Conservation (phyloP, 192 early-diverging fungal genomes). For the Spizellomyces punctatus region DNA sequence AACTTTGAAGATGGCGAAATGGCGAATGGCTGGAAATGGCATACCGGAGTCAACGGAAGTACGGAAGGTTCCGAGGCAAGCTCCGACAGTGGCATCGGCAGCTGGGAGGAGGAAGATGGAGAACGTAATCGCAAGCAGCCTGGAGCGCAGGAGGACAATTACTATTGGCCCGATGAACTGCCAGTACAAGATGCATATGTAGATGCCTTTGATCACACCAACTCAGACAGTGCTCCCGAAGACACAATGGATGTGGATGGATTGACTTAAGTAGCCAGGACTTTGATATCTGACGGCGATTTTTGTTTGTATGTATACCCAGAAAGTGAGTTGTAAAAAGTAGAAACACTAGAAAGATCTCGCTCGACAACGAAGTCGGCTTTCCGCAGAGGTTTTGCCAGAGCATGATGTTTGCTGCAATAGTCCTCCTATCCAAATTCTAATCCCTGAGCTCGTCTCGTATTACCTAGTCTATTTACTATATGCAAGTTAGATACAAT, state of each 20-base stretch:
- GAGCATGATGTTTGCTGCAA: no score
- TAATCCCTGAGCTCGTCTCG: no score
- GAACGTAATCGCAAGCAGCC: background rate
- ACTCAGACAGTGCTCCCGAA: background rate
- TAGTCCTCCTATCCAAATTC: no score
- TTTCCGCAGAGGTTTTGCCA: no score
- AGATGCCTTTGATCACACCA: background rate
- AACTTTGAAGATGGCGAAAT: slow-evolving; percentile 4
- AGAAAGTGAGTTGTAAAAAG: no score
- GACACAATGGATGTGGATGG: background rate
- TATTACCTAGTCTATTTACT: no score
- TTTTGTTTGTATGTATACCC: no score
- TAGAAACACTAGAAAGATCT: no score
- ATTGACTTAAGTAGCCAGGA: background rate
- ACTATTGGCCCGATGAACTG: slow-evolving; percentile 16
- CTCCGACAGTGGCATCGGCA: slow-evolving; percentile 14
- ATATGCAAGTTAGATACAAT: no score
- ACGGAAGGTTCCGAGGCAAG: background rate
- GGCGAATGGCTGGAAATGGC: background rate
- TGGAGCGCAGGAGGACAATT: background rate
- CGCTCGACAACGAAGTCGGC: no score
- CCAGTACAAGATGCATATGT: slow-evolving; percentile 14
- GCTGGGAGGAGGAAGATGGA: background rate
- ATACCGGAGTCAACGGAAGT: background rate
- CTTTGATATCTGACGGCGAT: no score